Base-by-base conservation (phyloP, 495 filamentous ascomycete genomes). In the Penicillium coprophilum region DNA sequence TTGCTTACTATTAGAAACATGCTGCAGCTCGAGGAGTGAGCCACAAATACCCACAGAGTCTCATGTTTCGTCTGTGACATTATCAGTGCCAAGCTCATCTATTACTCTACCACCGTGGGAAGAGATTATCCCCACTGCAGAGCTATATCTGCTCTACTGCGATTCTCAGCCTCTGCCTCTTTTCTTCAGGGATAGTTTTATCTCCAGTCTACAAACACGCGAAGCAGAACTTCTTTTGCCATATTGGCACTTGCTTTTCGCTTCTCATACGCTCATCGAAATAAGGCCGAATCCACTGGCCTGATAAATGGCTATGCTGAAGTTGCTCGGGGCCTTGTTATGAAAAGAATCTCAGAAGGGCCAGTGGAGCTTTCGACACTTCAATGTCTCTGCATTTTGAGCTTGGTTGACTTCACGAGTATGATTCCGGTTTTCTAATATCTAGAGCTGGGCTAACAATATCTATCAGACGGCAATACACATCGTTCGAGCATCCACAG, bases 321-420 rank as follows among this genome's bases (percentile, higher is more conserved):
- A 59, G 71, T 72, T n/a, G 72, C 77, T 9, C 63, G 76, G 20
- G 65, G 60, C 7, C 65, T 77, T 6, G 69, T 77, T 7, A 77
- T 71, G 62, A 74, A 71, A 49, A 68, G 72, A 57, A 65, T 78
- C 8, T 73, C 71, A 20, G 70, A 78, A 45, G 77, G 77, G 11
- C 69, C 68, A 0, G 73, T 80, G 13, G 77, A 80, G 52, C 60
- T 80, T 15, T 78, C 76, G 31, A 80, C 77, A 1, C 64, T 80
- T 30, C 77, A 80, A 47, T 70, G 70, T 43, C 61, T 80, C 10
- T 78, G 75, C 49, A 66, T 80, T 41, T 47, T 80, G 46, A 75
- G 74, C 46, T 55, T 80, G 28, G 70, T 80, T 12, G 77, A 80
- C 39, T 79, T 78, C 56, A 73, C 77, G 23, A 73, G 77, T 77